Evolutionary conservation across 1,284 basidiomycete genomes (phyloP).

Genomic region (Termitomyces sp.): DNA sequence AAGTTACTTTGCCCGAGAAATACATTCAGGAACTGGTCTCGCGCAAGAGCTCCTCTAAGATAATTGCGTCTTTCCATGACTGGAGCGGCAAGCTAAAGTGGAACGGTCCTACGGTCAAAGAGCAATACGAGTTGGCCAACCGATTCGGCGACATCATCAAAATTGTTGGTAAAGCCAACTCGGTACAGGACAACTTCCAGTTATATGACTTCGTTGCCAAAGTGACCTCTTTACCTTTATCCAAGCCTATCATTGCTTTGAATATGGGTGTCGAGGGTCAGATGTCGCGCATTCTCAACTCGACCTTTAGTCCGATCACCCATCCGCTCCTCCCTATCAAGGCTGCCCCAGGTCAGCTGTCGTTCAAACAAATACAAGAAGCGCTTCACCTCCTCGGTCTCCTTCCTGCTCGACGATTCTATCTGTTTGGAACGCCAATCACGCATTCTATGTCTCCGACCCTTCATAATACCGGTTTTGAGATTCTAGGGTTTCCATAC

Average conservation of each 20-base stretch:
- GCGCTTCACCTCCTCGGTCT: slow-evolving; percentile 81
- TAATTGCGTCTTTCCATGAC: slow-evolving; percentile 95
- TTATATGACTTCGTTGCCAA: slow-evolving; percentile 69
- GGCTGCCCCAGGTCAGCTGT: slow-evolving; percentile 91
- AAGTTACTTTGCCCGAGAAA: slow-evolving; percentile 72
- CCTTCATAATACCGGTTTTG: slow-evolving; percentile 89
- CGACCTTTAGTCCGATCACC: slow-evolving; percentile 84
- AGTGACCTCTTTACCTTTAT: slow-evolving; percentile 33
- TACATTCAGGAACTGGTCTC: slow-evolving; percentile 56
- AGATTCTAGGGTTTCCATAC: slow-evolving; percentile 79
- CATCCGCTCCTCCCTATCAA: slow-evolving; percentile 80
- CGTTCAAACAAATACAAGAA: slow-evolving; percentile 80
- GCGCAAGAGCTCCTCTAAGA: slow-evolving; percentile 68
- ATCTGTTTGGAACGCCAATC: slow-evolving; percentile 89
- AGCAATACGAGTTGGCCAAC: slow-evolving; percentile 64
- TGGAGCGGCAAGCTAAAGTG: slow-evolving; percentile 85
- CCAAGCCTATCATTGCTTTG: slow-evolving; percentile 87
- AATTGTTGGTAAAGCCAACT: slow-evolving; percentile 82
- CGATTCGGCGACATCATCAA: slow-evolving; percentile 87
- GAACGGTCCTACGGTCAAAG: slow-evolving; percentile 63
- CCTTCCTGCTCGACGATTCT: slow-evolving; percentile 69
- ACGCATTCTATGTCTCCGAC: slow-evolving; percentile 87
- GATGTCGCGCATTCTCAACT: slow-evolving; percentile 85
- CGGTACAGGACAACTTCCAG: slow-evolving; percentile 75
- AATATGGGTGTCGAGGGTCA: slow-evolving; percentile 92